Conservation (phyloP, 371 early-diverging fungal genomes). For the Mortierella sp. region DNA sequence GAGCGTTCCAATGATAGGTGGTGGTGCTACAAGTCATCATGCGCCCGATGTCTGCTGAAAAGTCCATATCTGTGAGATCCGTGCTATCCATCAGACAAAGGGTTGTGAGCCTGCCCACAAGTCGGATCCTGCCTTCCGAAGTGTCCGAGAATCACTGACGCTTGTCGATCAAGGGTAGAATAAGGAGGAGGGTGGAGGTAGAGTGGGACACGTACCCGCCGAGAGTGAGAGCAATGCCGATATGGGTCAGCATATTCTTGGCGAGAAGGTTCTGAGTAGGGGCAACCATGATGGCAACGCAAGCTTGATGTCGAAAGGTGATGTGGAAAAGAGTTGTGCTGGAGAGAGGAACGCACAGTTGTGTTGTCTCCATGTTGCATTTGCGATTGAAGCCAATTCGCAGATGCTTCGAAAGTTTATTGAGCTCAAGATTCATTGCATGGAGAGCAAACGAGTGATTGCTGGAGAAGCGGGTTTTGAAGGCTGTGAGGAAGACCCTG, state of each 20-base stretch:
- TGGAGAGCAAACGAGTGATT: slow-evolving; percentile 21
- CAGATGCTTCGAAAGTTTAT: background rate
- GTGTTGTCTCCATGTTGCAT: background rate
- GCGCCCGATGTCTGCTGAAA: no score
- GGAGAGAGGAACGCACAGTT: background rate
- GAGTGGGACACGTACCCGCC: slow-evolving; percentile 31
- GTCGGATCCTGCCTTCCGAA: no score
- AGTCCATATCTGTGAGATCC: no score
- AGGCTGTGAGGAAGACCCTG: background rate
- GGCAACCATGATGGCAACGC: slow-evolving; percentile 28
- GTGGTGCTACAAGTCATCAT: no score
- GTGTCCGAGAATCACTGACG: background rate
- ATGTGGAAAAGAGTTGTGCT: slow-evolving; percentile 3
- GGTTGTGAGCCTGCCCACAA: no score
- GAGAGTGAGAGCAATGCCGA: slow-evolving; percentile 28
- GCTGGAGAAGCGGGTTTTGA: slow-evolving; percentile 23
- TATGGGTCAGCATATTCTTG: slow-evolving; percentile 48
- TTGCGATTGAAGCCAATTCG: background rate
- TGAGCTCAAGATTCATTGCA: slow-evolving; percentile 16
- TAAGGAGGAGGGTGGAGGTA: background rate
- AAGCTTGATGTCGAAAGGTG: slow-evolving; percentile 6
- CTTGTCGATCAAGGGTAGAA: background rate
- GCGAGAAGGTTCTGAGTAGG: slow-evolving; percentile 44
- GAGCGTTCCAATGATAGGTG: no score
- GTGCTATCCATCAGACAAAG: no score